Base-by-base conservation (phyloP, 345 rosid genomes). In the Barbarea vulgaris region DNA sequence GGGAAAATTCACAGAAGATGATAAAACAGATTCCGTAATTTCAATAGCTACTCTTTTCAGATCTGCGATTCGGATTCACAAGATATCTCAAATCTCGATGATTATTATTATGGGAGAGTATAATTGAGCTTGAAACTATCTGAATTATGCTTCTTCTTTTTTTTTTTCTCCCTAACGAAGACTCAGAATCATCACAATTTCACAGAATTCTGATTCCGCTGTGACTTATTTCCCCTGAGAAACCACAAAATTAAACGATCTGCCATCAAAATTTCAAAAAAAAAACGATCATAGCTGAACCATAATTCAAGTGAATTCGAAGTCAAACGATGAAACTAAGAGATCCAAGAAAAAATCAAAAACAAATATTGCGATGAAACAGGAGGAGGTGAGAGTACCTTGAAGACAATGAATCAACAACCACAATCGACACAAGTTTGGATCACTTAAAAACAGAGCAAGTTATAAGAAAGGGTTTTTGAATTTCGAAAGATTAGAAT, bases 51-150 rank as follows among this genome's bases (percentile, higher is more conserved):
- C 13, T 51, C 53, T 1, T 37, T 71, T 80, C n/a, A 81, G 87
- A 85, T 84, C 89, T 64, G 79, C 21, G 41, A 37, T 28, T 4
- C 30, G 30, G 30, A 5, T 28, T 28, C 30, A 28, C 30, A 1
- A 28, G 30, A 28, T 28, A 28, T 28, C 6, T 5, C 30, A 1
- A 1, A 28, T 28, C 30, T 4, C 30, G 30, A 28, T 28, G 30
- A 28, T 28, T 4, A 28, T 28, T 5, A 28, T 28, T 4, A 4
- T 28, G 30, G 30, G 30, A 28, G 30, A 28, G 30, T 28, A 36
- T 28, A 36, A 13, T 5, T 44, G 54, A 47, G 42, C 24, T 64
- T n/a, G 17, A 53, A 22, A 53, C 9, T 68, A 68, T 53, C 73
- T 36, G 27, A 68, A 54, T 69, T 69, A 55, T 39, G 64, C 19